These are phyloP conservation scores for Helicocarpus griseus DNA, from an alignment of 2,329 filamentous ascomycete species.

Conservation along the genomic window DNA sequence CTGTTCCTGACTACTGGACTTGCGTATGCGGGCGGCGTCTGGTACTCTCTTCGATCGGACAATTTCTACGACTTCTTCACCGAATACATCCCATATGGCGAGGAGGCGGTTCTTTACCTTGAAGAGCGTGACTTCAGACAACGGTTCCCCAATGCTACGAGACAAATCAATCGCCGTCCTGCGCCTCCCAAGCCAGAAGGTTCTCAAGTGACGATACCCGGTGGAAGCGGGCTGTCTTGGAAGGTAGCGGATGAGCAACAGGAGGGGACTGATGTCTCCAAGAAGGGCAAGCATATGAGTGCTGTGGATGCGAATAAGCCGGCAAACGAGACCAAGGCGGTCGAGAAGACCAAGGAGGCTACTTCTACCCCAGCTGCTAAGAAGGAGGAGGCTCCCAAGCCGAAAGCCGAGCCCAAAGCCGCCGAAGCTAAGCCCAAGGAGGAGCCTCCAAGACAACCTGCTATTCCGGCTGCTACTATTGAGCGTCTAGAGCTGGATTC, in stretches of 20 bases:
- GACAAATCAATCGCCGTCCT: conserved; percentile 35
- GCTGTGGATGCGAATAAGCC: conserved; percentile 21
- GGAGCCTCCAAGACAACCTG: conserved; percentile 27
- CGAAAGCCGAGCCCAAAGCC: conserved; percentile 24
- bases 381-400: conserved; percentile 21
- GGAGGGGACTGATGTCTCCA: conserved; percentile 48
- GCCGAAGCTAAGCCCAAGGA: conserved; percentile 23
- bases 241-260: conserved; percentile 57
- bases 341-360: conserved; percentile 20
- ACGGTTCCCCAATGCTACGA: conserved; percentile 57
- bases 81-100: conserved; percentile 88
- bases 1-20: conserved; percentile 66
- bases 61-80: conserved; percentile 99
- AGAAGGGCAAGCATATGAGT: conserved; percentile 41
- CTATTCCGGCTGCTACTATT: conserved; percentile 52
- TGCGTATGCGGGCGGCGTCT: conserved; percentile 79
- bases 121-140: conserved; percentile 91
- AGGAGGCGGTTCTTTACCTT: conserved; percentile 88
- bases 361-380: conserved; percentile 13
- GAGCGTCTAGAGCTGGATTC: conserved; percentile 67
- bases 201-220: conserved; percentile 69
- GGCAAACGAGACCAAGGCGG: conserved; percentile 6
- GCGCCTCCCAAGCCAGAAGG: conserved; percentile 41
- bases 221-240: conserved; percentile 77
- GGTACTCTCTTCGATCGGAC: conserved; percentile 86